phyloP scores from a whole-genome alignment of 371 early-diverging fungal species.

The Sporodiniella umbellata region DNA sequence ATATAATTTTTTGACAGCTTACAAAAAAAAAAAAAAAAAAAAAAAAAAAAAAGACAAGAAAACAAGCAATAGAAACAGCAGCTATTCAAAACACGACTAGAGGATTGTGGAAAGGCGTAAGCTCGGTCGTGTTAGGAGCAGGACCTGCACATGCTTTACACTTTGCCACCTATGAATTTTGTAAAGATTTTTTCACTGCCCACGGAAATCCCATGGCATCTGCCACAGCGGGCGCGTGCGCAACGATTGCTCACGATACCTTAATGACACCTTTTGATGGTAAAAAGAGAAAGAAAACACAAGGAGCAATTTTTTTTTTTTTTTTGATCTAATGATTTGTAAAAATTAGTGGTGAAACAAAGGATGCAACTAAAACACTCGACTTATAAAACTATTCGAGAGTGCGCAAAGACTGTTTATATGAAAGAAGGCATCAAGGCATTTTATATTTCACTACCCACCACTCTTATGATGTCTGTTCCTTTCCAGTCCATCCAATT shows the following conservation, averaged over 20 bases:
- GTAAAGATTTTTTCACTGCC: constrained; percentile 71
- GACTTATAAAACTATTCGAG: constrained; percentile 60
- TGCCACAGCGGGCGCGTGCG: constrained; percentile 87
- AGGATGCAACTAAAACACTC: constrained; percentile 89
- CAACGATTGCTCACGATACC: constrained; percentile 85
- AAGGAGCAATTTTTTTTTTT: neutral
- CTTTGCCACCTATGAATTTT: constrained; percentile 92
- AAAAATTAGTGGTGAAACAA: constrained; percentile 89
- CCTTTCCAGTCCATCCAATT: constrained; percentile 94
- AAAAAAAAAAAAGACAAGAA: neutral
- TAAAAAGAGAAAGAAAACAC: constrained; percentile 24
- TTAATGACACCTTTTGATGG: constrained; percentile 96
- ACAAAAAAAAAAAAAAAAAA: no score
- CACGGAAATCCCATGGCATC: constrained; percentile 57
- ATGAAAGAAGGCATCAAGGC: constrained; percentile 78
- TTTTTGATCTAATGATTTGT: neutral
- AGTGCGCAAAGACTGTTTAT: constrained; percentile 67
- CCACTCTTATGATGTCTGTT: constrained; percentile 87
- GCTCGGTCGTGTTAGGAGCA: constrained; percentile 88
- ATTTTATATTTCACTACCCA: constrained; percentile 92
- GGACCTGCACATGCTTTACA: constrained; percentile 96
- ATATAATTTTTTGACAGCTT: neutral
- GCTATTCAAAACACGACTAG: neutral
- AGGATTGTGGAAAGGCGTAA: constrained; percentile 88
- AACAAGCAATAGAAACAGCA: neutral